Evolutionary conservation across 73 alveolate genomes (phyloP).

Genomic region (Tetrahymena thermophila): DNA sequence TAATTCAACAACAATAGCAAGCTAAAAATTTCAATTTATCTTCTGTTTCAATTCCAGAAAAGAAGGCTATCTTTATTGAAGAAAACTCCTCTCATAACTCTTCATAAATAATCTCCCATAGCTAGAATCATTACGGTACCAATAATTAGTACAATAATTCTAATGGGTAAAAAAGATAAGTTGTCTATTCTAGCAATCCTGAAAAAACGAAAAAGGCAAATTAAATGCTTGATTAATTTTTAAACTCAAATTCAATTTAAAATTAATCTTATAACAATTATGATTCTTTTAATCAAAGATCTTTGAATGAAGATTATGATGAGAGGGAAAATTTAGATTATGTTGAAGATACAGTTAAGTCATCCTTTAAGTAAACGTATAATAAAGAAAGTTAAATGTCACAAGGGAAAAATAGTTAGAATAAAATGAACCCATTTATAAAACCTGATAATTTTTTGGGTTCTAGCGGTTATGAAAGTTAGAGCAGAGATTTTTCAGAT

Average conservation of each 20-base stretch:
- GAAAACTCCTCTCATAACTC: background rate
- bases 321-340: background rate
- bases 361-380: background rate
- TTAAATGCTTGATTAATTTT: background rate
- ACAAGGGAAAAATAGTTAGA: background rate
- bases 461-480: background rate
- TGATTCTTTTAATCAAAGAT: background rate
- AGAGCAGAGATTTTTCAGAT: background rate
- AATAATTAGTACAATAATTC: background rate
- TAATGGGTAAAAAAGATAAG: background rate
- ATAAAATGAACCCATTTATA: background rate
- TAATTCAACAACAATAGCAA: background rate
- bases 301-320: background rate
- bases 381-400: background rate
- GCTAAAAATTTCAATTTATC: background rate
- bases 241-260: background rate
- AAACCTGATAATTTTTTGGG: background rate
- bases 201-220: background rate
- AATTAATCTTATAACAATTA: background rate
- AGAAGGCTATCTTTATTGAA: background rate
- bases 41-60: background rate
- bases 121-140: background rate
- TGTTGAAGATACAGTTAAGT: background rate
- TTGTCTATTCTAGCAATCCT: background rate
- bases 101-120: background rate